These are phyloP conservation scores for Sphaerulina musiva DNA, from an alignment of 2,329 filamentous ascomycete species.

Conservation along the genomic window DNA sequence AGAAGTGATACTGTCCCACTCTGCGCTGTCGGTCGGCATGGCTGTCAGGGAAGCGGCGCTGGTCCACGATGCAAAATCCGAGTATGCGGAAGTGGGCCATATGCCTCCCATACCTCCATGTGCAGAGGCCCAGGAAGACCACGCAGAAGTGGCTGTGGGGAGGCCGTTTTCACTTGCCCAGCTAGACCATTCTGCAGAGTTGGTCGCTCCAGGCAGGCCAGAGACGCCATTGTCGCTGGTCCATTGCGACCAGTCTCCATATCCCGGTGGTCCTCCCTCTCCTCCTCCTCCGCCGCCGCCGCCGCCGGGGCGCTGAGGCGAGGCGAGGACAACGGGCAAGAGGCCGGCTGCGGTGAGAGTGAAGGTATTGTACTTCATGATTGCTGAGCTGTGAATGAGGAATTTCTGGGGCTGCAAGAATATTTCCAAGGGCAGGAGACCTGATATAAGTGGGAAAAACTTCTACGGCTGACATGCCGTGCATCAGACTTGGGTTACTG, in stretches of 20 bases:
- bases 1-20: constrained; percentile 29
- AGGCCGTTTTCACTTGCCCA: constrained; percentile 21
- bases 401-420: neutral
- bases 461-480: neutral
- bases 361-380: constrained; percentile 14
- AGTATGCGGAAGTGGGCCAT: constrained; percentile 15
- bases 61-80: constrained; percentile 23
- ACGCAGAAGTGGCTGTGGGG: constrained; percentile 26
- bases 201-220: constrained; percentile 14
- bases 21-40: constrained; percentile 24
- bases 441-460: neutral
- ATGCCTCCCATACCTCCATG: constrained; percentile 16
- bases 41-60: constrained; percentile 24
- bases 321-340: constrained; percentile 15
- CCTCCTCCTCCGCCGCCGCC: constrained; percentile 10
- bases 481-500: neutral
- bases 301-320: constrained; percentile 11
- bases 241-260: constrained; percentile 15
- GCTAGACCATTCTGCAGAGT: constrained; percentile 20
- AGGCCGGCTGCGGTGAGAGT: constrained; percentile 7
- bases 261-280: no score
- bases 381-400: neutral
- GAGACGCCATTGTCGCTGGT: constrained; percentile 16
- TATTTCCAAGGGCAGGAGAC: neutral
- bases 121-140: constrained; percentile 28